Conservation (phyloP, 2,329 filamentous ascomycete genomes). For the Fusarium incarnatum region DNA sequence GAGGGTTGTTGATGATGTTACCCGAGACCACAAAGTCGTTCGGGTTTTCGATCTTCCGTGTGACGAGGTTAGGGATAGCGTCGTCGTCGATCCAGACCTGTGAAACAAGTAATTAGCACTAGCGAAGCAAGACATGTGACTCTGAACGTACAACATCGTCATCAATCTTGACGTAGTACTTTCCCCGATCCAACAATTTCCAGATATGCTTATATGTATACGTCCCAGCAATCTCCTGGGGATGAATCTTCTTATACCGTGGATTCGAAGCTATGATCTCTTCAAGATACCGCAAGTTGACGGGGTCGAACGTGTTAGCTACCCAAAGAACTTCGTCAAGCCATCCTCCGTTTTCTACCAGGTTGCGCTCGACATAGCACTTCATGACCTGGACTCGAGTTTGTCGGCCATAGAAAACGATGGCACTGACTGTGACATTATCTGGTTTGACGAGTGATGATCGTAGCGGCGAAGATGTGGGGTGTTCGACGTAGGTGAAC, state of each 20-base stretch:
- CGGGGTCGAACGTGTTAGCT: conserved; percentile 19
- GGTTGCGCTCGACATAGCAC: conserved; percentile 39
- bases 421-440: conserved; percentile 29
- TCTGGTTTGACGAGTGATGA: conserved; percentile 17
- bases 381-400: conserved; percentile 26
- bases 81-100: conserved; percentile 38
- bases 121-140: neutral
- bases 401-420: conserved; percentile 35
- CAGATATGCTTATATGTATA: conserved; percentile 37
- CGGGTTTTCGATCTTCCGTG: conserved; percentile 24
- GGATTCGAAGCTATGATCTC: conserved; percentile 31
- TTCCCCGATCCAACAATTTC: conserved; percentile 32
- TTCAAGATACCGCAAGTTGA: conserved; percentile 30
- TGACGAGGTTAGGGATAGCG: conserved; percentile 32
- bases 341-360: conserved; percentile 37
- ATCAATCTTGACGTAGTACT: conserved; percentile 42
- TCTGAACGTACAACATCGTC: conserved; percentile 26
- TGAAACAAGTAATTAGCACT: neutral
- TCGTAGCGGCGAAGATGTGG: neutral
- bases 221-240: conserved; percentile 12
- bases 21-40: conserved; percentile 33
- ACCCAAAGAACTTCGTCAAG: conserved; percentile 37
- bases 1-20: conserved; percentile 40
- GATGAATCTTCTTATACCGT: conserved; percentile 28
- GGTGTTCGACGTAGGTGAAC: neutral